Percentiles rank a stretch among this genome's conserved stretches.
phyloP scores from a whole-genome alignment of 140 eudicot species.

The Erigeron philadelphicus region DNA sequence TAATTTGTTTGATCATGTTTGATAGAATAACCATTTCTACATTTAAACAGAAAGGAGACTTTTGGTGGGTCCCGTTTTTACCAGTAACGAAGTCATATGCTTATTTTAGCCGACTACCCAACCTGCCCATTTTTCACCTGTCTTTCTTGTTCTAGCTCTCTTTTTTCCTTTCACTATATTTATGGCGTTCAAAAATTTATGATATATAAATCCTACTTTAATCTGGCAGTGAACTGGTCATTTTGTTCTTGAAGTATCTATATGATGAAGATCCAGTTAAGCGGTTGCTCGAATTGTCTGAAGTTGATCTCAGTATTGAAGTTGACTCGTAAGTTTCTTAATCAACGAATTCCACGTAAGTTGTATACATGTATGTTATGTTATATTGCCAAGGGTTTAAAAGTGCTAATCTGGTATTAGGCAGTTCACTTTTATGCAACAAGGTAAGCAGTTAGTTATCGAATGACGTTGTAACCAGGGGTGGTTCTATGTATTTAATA shows the following conservation, averaged over 20 bases:
- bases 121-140: neutral
- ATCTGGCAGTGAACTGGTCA: slow-evolving; percentile 82
- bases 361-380: slow-evolving; percentile 3
- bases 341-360: neutral
- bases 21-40: neutral
- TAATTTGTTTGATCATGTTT: neutral
- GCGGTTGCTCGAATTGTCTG: slow-evolving; percentile 61
- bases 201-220: slow-evolving; percentile 6
- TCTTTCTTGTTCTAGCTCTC: slow-evolving; percentile 1
- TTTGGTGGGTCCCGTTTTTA: too few relatives aligned
- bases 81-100: too few relatives aligned
- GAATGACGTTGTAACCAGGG: too few relatives aligned
- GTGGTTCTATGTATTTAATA: too few relatives aligned
- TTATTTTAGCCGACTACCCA: neutral
- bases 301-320: slow-evolving; percentile 47
- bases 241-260: slow-evolving; percentile 73
- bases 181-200: slow-evolving; percentile 6
- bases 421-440: too few relatives aligned
- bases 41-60: too few relatives aligned
- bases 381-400: neutral
- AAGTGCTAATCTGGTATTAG: too few relatives aligned
- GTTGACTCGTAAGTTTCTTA: slow-evolving; percentile 68
- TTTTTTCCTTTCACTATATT: neutral
- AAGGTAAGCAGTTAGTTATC: too few relatives aligned
- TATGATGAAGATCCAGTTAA: slow-evolving; percentile 90